Evolutionary conservation across 495 filamentous ascomycete species (phyloP), one percentile per base, ranked within the genome.

Genomic region (Penicillium daleae): DNA sequence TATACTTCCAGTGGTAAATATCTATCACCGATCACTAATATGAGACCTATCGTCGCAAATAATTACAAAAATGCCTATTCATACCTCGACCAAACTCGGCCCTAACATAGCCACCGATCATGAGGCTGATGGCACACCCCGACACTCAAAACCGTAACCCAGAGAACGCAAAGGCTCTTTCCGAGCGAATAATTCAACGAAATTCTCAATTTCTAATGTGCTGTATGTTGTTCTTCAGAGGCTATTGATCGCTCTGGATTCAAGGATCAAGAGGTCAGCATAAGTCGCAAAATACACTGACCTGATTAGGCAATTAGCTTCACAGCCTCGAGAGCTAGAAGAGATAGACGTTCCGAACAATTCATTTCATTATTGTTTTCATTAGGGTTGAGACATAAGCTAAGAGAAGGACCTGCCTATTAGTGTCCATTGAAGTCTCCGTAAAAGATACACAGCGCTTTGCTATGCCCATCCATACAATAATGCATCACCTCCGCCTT

Each of bases 381-480:
- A 21, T 50, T 33, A 42, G 17, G n/a, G 49, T 44, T 55, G 4
- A 52, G 8, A 39, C 15, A 57, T 35, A 31, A 49, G 32, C 29
- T 40, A 27, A 54, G 35, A 56, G 31, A 39, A 44, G 56, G 52
- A 56, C 57, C 7, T 26, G 60, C 31, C 6, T 13, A 29, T 48
- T n/a, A 56, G 46, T 55, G 57, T 12, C 75, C 48, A 35, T 75
- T 65, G 39, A 83, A 85, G 29, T 75, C 73, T 3, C 84, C 84
- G 56, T 82, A 84, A 60, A 77, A 86, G 15, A 80, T 76, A 70
- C 84, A 86, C 49, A 86, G 58, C n/a, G 82, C 84, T 78, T 97
- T 99, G 73, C 95, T 97, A 4, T 90, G 90, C 9, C 92, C 91
- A 58, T 90, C 82, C 76, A 95, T 89, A 73, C 92, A 97, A 71